A percentile compares a stretch with the other conserved stretches of the same genome.
Conservation (phyloP, 495 filamentous ascomycete genomes). For the Aspergillus bertholletiae region DNA sequence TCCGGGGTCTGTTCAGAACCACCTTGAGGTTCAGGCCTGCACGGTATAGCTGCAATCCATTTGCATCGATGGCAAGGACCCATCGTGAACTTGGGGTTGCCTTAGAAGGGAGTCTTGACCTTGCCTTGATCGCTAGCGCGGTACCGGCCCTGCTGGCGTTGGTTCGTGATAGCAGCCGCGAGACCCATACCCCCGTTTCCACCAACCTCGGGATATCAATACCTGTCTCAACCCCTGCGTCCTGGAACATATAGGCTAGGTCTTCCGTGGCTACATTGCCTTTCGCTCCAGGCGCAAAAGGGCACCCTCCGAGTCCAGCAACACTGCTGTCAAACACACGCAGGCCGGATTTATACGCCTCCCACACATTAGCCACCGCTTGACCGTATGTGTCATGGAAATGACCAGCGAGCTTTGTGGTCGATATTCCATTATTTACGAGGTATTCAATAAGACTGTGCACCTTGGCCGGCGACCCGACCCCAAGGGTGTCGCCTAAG, state of each 20-base stretch:
- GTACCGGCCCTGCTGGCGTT: constrained; percentile 31
- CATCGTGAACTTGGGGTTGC: too few species aligned
- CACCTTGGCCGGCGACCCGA: constrained; percentile 31
- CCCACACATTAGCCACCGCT: constrained; percentile 41
- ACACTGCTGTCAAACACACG: constrained; percentile 43
- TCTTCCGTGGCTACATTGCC: constrained; percentile 45
- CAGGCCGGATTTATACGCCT: constrained; percentile 36
- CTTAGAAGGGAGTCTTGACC: too few species aligned
- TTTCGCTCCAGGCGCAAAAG: constrained; percentile 44
- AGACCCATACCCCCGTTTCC: constrained; percentile 38
- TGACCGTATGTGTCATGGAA: constrained; percentile 48
- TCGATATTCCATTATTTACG: constrained; percentile 20
- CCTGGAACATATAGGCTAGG: constrained; percentile 39
- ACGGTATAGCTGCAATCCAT: constrained; percentile 17
- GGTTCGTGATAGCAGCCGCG: constrained; percentile 16
- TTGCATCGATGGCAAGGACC: constrained; percentile 7
- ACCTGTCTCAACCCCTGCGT: constrained; percentile 35
- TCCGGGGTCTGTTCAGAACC: constrained; percentile 27
- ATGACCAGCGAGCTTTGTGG: constrained; percentile 34
- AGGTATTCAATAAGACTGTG: constrained; percentile 28
- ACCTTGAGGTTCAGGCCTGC: constrained; percentile 28
- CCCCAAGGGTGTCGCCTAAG: constrained; percentile 41
- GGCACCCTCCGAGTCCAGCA: constrained; percentile 44
- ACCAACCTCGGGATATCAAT: constrained; percentile 31
- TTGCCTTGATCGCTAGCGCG: constrained; percentile 15